Evolutionary conservation across 2,329 filamentous ascomycete species (phyloP).

Genomic region (Botryotinia calthae): DNA sequence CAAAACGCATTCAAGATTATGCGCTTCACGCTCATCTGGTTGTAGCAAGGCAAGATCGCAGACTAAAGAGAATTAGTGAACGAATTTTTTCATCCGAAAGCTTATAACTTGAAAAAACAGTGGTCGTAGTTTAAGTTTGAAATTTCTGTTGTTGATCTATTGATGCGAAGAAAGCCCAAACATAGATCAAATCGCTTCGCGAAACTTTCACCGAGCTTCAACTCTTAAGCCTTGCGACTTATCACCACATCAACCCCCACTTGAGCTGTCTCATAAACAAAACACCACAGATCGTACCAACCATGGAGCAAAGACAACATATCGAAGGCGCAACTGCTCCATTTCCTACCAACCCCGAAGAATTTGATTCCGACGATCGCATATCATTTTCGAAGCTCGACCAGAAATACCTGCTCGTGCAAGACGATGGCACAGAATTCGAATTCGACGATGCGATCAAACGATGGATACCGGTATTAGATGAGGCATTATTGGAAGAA

Average conservation of each 20-base stretch:
- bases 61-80: not conserved
- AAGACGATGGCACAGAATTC: constrained; percentile 80
- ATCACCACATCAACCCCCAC: constrained; percentile 20
- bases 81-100: not conserved
- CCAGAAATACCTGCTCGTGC: constrained; percentile 78
- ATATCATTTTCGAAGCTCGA: constrained; percentile 85
- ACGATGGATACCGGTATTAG: constrained; percentile 72
- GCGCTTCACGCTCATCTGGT: not conserved
- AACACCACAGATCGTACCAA: constrained; percentile 12
- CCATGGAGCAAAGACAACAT: constrained; percentile 32
- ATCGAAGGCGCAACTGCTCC: constrained; percentile 20
- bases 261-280: constrained; percentile 5
- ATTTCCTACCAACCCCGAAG: constrained; percentile 37
- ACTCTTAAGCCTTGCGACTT: constrained; percentile 1
- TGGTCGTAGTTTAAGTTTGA: not conserved
- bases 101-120: not conserved
- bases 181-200: not conserved
- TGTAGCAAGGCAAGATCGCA: not conserved
- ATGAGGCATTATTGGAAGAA: constrained; percentile 58
- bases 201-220: constrained; percentile 1
- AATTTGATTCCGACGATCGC: constrained; percentile 73
- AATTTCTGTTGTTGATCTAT: not conserved
- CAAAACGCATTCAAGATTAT: not conserved
- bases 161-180: not conserved
- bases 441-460: constrained; percentile 71